Percentiles rank a stretch among this genome's conserved stretches.
These are phyloP conservation scores for Erythrophleum fordii DNA, from an alignment of 306 rosid genomes.

Conservation along the genomic window DNA sequence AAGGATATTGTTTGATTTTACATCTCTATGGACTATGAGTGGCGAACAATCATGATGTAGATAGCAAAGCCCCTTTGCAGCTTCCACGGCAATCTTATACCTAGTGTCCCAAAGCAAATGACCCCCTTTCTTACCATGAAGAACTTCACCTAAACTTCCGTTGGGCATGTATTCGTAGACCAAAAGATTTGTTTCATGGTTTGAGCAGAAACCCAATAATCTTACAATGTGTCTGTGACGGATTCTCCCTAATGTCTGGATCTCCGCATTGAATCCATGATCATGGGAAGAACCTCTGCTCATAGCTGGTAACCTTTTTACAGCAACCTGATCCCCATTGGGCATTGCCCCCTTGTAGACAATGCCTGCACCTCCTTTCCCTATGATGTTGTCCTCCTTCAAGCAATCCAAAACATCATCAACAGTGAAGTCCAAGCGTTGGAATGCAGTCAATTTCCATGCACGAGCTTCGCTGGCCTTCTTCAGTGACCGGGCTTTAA, in stretches of 20 bases:
- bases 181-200: slow-evolving; percentile 92
- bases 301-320: slow-evolving; percentile 90
- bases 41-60: slow-evolving; percentile 98
- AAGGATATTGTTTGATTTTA: slow-evolving; percentile 95
- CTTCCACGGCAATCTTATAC: slow-evolving; percentile 87
- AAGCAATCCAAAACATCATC: slow-evolving; percentile 89
- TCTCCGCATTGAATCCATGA: slow-evolving; percentile 98
- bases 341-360: slow-evolving; percentile 91
- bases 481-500: slow-evolving; percentile 87
- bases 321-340: slow-evolving; percentile 80
- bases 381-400: slow-evolving; percentile 92
- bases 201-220: slow-evolving; percentile 89
- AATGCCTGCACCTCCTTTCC: slow-evolving; percentile 99
- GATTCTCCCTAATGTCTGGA: slow-evolving; percentile 90
- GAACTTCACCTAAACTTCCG: slow-evolving; percentile 96
- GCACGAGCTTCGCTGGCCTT: slow-evolving; percentile 83
- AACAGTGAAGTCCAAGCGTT: slow-evolving; percentile 85
- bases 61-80: slow-evolving; percentile 98
- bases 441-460: slow-evolving; percentile 92
- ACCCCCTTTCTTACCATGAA: slow-evolving; percentile 97
- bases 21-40: slow-evolving; percentile 88
- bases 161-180: slow-evolving; percentile 98
- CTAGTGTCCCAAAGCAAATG: slow-evolving; percentile 92
- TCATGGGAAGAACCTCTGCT: slow-evolving; percentile 93
- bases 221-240: slow-evolving; percentile 94